Percentiles rank a stretch among this genome's conserved stretches.
These are phyloP conservation scores for Monosporascus sp. DNA, from an alignment of 2,329 filamentous ascomycete species.

Conservation along the genomic window DNA sequence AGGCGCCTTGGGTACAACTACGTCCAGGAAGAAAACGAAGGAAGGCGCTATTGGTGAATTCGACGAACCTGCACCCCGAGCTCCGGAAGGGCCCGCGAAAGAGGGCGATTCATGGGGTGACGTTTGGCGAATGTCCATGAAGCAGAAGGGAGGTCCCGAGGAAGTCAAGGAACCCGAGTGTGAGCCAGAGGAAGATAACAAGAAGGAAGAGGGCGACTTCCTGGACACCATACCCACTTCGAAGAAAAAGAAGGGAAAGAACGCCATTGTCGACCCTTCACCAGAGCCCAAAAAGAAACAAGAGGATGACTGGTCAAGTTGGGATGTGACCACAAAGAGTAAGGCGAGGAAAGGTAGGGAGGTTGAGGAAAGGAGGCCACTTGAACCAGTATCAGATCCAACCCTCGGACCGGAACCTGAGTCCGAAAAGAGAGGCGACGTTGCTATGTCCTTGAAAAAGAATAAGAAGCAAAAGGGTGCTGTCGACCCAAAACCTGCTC, in stretches of 20 bases:
- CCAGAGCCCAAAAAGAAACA: background rate
- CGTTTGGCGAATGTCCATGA: slow-evolving; percentile 19
- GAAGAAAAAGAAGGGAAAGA: slow-evolving; percentile 14
- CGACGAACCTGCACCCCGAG: slow-evolving; percentile 8
- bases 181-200: slow-evolving; percentile 10
- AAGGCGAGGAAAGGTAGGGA: slow-evolving; percentile 25
- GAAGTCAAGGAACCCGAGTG: slow-evolving; percentile 9
- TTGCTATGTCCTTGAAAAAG: slow-evolving; percentile 13
- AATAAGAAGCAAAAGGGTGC: slow-evolving; percentile 6
- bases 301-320: slow-evolving; percentile 14
- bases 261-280: slow-evolving; percentile 3
- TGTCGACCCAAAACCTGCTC: slow-evolving; percentile 1
- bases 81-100: slow-evolving; percentile 3
- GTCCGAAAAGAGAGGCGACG: slow-evolving; percentile 35
- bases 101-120: slow-evolving; percentile 11
- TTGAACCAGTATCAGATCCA: slow-evolving; percentile 24
- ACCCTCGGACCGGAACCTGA: slow-evolving; percentile 18
- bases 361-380: slow-evolving; percentile 18
- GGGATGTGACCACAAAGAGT: slow-evolving; percentile 24
- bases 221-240: slow-evolving; percentile 4
- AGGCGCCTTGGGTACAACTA: slow-evolving; percentile 29
- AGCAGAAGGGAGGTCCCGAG: slow-evolving; percentile 21
- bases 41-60: slow-evolving; percentile 20
- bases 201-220: slow-evolving; percentile 7
- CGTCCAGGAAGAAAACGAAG: slow-evolving; percentile 38